Evolutionary conservation across 805 yeast species (phyloP), one percentile per base, ranked within the genome.

Genomic region (Candida ponderosae): DNA sequence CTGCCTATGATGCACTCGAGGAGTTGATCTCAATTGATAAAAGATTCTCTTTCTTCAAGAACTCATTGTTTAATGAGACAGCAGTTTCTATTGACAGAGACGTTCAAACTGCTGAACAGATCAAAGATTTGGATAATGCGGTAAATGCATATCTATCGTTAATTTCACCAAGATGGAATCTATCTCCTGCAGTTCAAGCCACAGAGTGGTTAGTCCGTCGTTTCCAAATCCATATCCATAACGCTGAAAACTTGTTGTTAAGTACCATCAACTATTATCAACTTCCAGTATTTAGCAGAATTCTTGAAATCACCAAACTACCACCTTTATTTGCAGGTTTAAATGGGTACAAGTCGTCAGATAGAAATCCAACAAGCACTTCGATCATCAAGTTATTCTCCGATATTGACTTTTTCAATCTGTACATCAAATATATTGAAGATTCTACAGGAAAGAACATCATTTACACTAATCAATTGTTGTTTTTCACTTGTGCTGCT

Each of bases 161-260:
- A 46, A 66, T 79, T 9, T 79, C 94, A 4, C 86, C 94, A 2
- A 79, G 79, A 57, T 77, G 90, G 72, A 72, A 77, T 44, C 62
- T 88, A 37, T 71, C 78, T 18, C 85, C 94, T 18, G 72, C 96
- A 3, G 52, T 86, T 35, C 79, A 80, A 48, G 90, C 96, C 5
- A 68, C 87, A 11, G 98, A 93, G 65, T 93, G 98, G 98, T 75
- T 89, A 18, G 81, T 93, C 16, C 81, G 98, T 63, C 74, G 97
- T 49, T 93, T 79, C 65, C 80, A 87, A 53, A 76, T 87, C 46
- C 89, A 93, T 55, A 68, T 84, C 34, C 80, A 82, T 51, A 87
- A 84, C 51, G 64, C 88, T 0, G 97, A 90, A 57, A 56, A 67
- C 38, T 54, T 93, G 24, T 54, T 93, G 32, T 59, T 90, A 39